Conservation (phyloP, 345 rosid species). For the Mangifera indica region DNA sequence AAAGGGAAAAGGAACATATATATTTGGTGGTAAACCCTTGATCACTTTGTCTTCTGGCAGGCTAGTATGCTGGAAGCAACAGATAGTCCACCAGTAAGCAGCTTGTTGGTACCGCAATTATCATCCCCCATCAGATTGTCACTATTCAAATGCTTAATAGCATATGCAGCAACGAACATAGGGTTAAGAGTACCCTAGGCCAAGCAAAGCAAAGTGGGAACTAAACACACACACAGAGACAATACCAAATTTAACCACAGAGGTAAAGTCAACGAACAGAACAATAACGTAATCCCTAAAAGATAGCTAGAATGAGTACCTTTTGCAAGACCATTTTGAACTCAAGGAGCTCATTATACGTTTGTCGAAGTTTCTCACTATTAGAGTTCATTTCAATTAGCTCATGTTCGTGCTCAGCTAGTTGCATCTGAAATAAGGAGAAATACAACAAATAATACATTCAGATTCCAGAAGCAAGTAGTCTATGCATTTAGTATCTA, state of each 20-base stretch:
- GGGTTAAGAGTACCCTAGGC: neutral
- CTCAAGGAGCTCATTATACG: slow-evolving; percentile 89
- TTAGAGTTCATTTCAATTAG: slow-evolving; percentile 92
- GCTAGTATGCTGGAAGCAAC: neutral
- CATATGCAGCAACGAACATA: neutral
- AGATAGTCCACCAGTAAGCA: neutral
- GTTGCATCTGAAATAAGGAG: slow-evolving; percentile 58
- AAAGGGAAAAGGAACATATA: neutral
- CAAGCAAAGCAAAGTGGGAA: neutral
- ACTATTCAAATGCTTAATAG: neutral
- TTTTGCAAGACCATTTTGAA: slow-evolving; percentile 89
- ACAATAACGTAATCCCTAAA: neutral
- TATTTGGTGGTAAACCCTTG: neutral
- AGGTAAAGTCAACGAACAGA: neutral
- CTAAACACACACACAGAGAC: neutral
- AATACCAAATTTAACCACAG: neutral
- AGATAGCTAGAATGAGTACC: slow-evolving; percentile 38
- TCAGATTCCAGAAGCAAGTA: slow-evolving; percentile 15
- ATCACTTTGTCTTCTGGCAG: neutral
- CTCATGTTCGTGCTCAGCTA: slow-evolving; percentile 87
- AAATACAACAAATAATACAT: slow-evolving; percentile 24
- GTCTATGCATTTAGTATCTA: neutral
- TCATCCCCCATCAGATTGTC: neutral
- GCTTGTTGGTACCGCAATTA: neutral
- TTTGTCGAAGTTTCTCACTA: slow-evolving; percentile 81